Evolutionary conservation across 225 moss, liverwort and hornwort genomes (phyloP), one percentile per base, ranked within the genome.

Genomic region (Rhytidiadelphus loreus): DNA sequence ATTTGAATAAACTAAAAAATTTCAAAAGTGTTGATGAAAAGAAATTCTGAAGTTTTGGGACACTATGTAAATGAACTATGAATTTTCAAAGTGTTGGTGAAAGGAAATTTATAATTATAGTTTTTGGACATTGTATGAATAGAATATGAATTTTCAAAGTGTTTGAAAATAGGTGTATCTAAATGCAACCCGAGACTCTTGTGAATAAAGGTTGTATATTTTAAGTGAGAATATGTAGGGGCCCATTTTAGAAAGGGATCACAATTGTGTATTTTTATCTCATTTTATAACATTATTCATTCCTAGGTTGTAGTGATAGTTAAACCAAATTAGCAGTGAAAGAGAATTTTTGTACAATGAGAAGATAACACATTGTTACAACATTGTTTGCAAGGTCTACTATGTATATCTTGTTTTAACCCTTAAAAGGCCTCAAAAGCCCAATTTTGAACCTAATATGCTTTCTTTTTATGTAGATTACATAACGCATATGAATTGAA

Each of bases 361-460:
- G 24, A 3, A 14, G 24, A 9, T 9, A 37, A 35, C 15, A 24
- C 32, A 77, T 22, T 35, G 9, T 13, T 76, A 9, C 35, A 53
- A 53, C 4, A 46, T 29, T 46, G 7, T 30, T 46, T 46, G 19
- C 4, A 19, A 11, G 37, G 24, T 16, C 10, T 55, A 10, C 0
- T 19, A 4, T 30, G 5, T 28, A 71, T 43, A 5, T 29, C 7
- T 19, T 48, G 7, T 32, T 20, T 32, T 17, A 32, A 48, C 0
- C 48, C 12, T 30, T 44, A 0, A 13, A 13, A 21, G 21, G 0
- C 13, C 5, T 33, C 1, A 2, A 0, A 7, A 52, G 13, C 0
- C 35, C 6, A 53, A 52, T 52, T 75, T 32, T 3, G 5, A 1
- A 21, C 0, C 3, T 5, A 32, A 13, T 12, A 16, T 43, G 9